Percentiles rank a stretch among this genome's conserved stretches.
phyloP scores from a whole-genome alignment of 2,329 filamentous ascomycete species.

The Orbilia javanica region DNA sequence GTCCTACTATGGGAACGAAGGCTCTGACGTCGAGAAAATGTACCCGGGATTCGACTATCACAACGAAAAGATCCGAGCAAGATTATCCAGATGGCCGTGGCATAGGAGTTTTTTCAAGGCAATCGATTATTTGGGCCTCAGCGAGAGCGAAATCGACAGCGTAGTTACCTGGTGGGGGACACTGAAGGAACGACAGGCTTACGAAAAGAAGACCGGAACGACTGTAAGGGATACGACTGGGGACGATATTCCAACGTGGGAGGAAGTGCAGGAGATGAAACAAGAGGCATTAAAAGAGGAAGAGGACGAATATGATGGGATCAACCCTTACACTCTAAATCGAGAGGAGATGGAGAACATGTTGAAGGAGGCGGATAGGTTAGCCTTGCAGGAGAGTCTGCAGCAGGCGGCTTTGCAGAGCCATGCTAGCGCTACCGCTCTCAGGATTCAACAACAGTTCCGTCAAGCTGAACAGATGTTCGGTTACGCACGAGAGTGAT shows the following conservation, averaged over 20 bases:
- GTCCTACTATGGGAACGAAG: slow-evolving; percentile 60
- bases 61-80: slow-evolving; percentile 57
- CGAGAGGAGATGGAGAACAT: slow-evolving; percentile 44
- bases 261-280: slow-evolving; percentile 50
- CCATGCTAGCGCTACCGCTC: slow-evolving; percentile 22
- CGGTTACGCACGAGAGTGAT: slow-evolving; percentile 32
- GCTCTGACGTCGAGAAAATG: slow-evolving; percentile 58
- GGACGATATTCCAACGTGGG: slow-evolving; percentile 57
- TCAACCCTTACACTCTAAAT: slow-evolving; percentile 36
- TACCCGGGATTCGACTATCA: slow-evolving; percentile 61
- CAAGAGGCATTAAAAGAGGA: slow-evolving; percentile 31
- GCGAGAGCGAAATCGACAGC: slow-evolving; percentile 60
- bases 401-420: slow-evolving; percentile 34
- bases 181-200: slow-evolving; percentile 50
- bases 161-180: slow-evolving; percentile 61
- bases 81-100: slow-evolving; percentile 59
- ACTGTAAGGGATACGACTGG: slow-evolving; percentile 51
- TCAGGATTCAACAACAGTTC: slow-evolving; percentile 24
- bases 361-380: slow-evolving; percentile 42
- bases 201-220: slow-evolving; percentile 36
- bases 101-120: slow-evolving; percentile 60
- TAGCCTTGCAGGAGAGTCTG: slow-evolving; percentile 38
- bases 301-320: slow-evolving; percentile 25
- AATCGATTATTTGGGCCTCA: slow-evolving; percentile 60
- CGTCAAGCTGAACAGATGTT: slow-evolving; percentile 44